These are phyloP conservation scores for Cymodocea nodosa DNA, from an alignment of 116 monocot genomes.

Conservation along the genomic window DNA sequence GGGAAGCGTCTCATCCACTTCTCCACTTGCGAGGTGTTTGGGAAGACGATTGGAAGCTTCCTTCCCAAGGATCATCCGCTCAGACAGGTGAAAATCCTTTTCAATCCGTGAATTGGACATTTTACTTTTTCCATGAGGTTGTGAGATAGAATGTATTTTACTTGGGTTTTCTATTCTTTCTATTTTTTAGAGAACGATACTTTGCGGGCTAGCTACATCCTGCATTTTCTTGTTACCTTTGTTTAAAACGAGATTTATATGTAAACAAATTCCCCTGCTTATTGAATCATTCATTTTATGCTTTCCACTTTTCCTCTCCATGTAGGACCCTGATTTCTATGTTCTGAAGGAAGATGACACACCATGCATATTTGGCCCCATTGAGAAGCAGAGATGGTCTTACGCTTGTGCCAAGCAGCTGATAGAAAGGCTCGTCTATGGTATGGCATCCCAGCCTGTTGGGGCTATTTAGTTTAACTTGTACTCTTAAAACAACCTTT, in stretches of 20 bases:
- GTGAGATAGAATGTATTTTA: no score
- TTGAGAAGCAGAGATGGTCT: conserved; percentile 93
- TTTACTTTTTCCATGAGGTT: no score
- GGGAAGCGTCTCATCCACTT: conserved; percentile 85
- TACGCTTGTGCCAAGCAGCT: conserved; percentile 96
- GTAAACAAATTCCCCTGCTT: no score
- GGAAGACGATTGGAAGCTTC: conserved; percentile 89
- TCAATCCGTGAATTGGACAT: no score
- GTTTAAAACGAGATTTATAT: no score
- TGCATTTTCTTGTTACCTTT: no score
- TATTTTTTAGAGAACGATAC: no score
- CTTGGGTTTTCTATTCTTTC: neutral
- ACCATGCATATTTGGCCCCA: conserved; percentile 87
- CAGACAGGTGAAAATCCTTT: conserved; percentile 18
- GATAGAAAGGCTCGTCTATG: conserved; percentile 88
- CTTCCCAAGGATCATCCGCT: conserved; percentile 80
- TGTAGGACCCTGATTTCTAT: conserved; percentile 70
- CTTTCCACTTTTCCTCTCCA: neutral
- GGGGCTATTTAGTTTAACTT: neutral
- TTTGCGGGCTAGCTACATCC: no score
- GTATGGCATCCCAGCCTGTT: conserved; percentile 9
- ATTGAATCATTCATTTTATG: no score
- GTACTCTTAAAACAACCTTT: no score
- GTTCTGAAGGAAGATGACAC: conserved; percentile 75
- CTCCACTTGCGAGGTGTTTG: conserved; percentile 89